Percentiles rank a stretch among this genome's conserved stretches.
Evolutionary conservation across 2,329 filamentous ascomycete genomes (phyloP).

Genomic region (Rhynchosporium graminicola): DNA sequence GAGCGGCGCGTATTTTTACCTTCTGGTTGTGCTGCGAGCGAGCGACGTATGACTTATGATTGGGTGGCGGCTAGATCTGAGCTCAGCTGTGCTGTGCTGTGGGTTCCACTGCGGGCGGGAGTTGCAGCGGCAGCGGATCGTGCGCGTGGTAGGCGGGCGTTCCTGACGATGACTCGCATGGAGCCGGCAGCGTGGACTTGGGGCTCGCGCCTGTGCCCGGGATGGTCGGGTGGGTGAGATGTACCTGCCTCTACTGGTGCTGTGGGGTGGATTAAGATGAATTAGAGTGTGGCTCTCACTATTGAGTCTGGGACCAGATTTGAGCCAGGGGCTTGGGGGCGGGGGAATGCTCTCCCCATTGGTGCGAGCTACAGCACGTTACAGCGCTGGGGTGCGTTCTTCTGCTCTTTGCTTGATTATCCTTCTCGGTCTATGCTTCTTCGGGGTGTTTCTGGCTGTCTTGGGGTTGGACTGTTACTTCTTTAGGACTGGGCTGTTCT

Average conservation of each 20-base stretch:
- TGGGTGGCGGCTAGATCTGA: slow-evolving; percentile 22
- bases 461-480: background rate
- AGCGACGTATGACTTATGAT: slow-evolving; percentile 28
- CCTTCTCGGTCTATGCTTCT: slow-evolving; percentile 8
- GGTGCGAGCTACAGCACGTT: background rate
- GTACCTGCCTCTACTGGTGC: slow-evolving; percentile 6
- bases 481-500: slow-evolving; percentile 3
- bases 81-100: background rate
- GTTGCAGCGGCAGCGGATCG: background rate
- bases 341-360: background rate
- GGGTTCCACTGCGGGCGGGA: slow-evolving; percentile 18
- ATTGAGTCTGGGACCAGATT: background rate
- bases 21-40: slow-evolving; percentile 26
- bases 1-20: slow-evolving; percentile 15
- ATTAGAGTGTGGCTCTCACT: slow-evolving; percentile 2
- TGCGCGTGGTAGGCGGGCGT: slow-evolving; percentile 2
- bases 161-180: slow-evolving; percentile 15
- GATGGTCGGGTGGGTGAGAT: slow-evolving; percentile 11
- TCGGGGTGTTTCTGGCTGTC: slow-evolving; percentile 14
- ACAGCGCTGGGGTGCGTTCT: background rate
- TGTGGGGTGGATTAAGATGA: background rate
- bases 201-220: slow-evolving; percentile 2
- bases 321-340: background rate
- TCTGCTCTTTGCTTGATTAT: background rate
- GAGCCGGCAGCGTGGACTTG: slow-evolving; percentile 4